Base-by-base conservation (phyloP, 2,329 filamentous ascomycete species). In the Magnaporthiopsis poae region DNA sequence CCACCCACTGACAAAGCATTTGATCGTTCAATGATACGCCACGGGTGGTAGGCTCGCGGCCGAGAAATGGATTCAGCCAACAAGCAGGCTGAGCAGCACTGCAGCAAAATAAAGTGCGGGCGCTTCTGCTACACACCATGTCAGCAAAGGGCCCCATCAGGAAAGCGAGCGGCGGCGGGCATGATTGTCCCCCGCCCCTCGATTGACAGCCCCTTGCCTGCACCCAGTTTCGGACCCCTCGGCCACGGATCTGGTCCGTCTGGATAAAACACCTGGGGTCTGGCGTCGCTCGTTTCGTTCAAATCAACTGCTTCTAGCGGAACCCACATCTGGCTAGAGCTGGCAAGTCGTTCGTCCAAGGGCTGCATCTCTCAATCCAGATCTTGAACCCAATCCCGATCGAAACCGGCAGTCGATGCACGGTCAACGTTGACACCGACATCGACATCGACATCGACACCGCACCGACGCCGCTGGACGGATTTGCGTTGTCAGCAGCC, bases 91-190 rank as follows among this genome's bases (percentile, higher is more conserved):
- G 46, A 56, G 46, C 46, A n/a, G 46, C 46, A n/a, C 46, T 25
- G 18, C 46, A 9, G 46, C 5, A n/a, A 56, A 56, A 25, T 3
- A 46, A 18, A 46, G 39, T 46, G 39, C 39, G 39, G 39, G 39
- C 13, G 46, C 21, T 8, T 29, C 13, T 61, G 60, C 60, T 61
- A 61, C 60, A 61, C 60, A 61, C 60, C 60, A 61, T 61, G 60
- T 61, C 60, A 61, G 60, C 60, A 29, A 29, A 25, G 60, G 60
- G 13, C 60, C 60, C 46, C 46, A 25, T 21, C 46, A 52, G 15
- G 39, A 18, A 21, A 5, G 39, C 15, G 39, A 52, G 39, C 15
- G 12, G 35, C 35, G 35, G 11, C 21, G 39, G 39, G 39, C 39
- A 52, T 52, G 15, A 52, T 52, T 52, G 15, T 52, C 46, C 21